A percentile compares a stretch with the other conserved stretches of the same genome.
phyloP scores from a whole-genome alignment of 2,329 filamentous ascomycete species.

The Aspergillus aculeatus region DNA sequence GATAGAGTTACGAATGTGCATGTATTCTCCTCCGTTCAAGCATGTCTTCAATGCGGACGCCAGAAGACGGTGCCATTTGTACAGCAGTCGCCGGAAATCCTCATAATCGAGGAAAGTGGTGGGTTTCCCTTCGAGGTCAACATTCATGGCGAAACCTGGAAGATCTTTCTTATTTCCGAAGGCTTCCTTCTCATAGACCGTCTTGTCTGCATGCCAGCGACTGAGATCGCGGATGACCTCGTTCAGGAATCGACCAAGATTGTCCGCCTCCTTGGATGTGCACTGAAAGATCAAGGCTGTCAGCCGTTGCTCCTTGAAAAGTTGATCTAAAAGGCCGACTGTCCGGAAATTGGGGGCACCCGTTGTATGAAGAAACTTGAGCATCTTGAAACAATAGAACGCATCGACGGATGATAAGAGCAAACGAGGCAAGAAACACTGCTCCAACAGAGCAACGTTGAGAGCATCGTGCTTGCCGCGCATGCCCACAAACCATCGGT shows the following conservation, averaged over 20 bases:
- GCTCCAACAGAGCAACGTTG: slow-evolving; percentile 77
- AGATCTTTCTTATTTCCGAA: slow-evolving; percentile 65
- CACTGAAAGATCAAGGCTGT: slow-evolving; percentile 82
- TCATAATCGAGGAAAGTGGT: slow-evolving; percentile 75
- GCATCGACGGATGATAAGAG: slow-evolving; percentile 82
- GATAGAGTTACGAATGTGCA: slow-evolving; percentile 96
- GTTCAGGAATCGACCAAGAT: slow-evolving; percentile 86
- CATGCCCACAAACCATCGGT: slow-evolving; percentile 71
- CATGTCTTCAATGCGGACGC: slow-evolving; percentile 78
- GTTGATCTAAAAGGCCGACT: slow-evolving; percentile 74
- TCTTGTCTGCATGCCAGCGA: slow-evolving; percentile 77
- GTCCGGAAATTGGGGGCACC: slow-evolving; percentile 85
- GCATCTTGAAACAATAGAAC: slow-evolving; percentile 81
- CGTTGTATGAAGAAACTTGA: slow-evolving; percentile 82
- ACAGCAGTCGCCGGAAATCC: slow-evolving; percentile 79
- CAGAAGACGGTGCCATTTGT: slow-evolving; percentile 85
- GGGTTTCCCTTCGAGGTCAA: slow-evolving; percentile 70
- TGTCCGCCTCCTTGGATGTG: slow-evolving; percentile 86
- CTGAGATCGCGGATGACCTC: slow-evolving; percentile 76
- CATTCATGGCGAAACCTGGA: slow-evolving; percentile 73
- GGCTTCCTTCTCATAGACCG: slow-evolving; percentile 78
- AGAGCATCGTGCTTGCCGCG: slow-evolving; percentile 64
- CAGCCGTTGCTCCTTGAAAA: slow-evolving; percentile 81
- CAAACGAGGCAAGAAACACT: slow-evolving; percentile 87
- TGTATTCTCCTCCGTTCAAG: slow-evolving; percentile 82